Conservation (phyloP, 139 green algal genomes). For the Nannochloris sp. region DNA sequence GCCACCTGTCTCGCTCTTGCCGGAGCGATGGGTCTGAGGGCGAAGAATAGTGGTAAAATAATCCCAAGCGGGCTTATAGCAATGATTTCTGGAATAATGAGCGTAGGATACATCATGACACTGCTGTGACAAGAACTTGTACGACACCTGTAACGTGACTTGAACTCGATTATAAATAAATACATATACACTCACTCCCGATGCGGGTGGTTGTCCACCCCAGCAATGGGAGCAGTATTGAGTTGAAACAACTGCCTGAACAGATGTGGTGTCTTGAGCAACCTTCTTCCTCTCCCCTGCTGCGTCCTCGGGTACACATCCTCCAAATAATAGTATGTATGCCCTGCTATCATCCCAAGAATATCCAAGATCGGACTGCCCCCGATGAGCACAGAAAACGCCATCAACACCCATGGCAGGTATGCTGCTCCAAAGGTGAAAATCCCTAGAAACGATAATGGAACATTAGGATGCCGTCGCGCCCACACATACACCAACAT, state of each 20-base stretch:
- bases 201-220: too few species aligned
- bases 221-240: neutral
- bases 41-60: slow-evolving; percentile 19
- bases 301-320: slow-evolving; percentile 88
- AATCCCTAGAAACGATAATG: slow-evolving; percentile 92
- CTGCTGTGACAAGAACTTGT: neutral
- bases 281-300: slow-evolving; percentile 4
- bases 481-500: slow-evolving; percentile 99
- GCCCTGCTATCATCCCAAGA: slow-evolving; percentile 85
- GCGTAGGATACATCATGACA: slow-evolving; percentile 9
- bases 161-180: too few species aligned
- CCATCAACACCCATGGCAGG: slow-evolving; percentile 96
- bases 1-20: slow-evolving; percentile 13
- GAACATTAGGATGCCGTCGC: slow-evolving; percentile 80
- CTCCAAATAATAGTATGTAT: slow-evolving; percentile 96
- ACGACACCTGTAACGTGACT: too few species aligned
- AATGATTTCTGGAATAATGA: slow-evolving; percentile 16
- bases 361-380: slow-evolving; percentile 81
- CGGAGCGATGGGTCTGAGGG: slow-evolving; percentile 18
- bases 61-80: slow-evolving; percentile 18
- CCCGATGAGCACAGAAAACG: slow-evolving; percentile 86
- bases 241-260: neutral
- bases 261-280: slow-evolving; percentile 7
- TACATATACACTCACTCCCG: too few species aligned
- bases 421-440: slow-evolving; percentile 99